Conservation (phyloP, 163 green algal genomes). For the Scenedesmus sp. region DNA sequence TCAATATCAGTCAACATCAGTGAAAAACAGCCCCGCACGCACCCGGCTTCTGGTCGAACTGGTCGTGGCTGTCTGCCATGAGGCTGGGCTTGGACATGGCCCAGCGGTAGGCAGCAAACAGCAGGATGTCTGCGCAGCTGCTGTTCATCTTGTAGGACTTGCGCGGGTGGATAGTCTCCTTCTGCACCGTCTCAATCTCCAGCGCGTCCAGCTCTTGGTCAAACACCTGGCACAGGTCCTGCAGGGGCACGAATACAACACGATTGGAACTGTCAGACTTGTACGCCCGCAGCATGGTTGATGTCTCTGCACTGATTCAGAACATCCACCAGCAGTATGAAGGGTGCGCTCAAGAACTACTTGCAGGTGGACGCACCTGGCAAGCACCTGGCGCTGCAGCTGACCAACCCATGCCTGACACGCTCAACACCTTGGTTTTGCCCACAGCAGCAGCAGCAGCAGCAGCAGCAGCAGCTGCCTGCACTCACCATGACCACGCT, state of each 20-base stretch:
- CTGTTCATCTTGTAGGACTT: slow-evolving; percentile 99
- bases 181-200: slow-evolving; percentile 99
- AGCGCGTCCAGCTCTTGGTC: slow-evolving; percentile 99
- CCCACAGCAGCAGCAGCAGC: not conserved
- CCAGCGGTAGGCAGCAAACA: slow-evolving; percentile 98
- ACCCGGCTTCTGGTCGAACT: slow-evolving; percentile 97
- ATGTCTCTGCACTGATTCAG: no score
- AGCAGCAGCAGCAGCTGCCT: not conserved
- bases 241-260: not conserved
- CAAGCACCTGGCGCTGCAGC: no score
- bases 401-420: no score
- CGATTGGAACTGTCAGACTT: no score
- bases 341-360: no score
- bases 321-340: no score
- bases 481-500: slow-evolving; percentile 91
- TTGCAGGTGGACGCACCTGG: no score
- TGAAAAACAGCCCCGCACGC: not conserved
- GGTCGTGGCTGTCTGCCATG: slow-evolving; percentile 96
- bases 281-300: no score
- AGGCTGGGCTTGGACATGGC: slow-evolving; percentile 96
- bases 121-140: slow-evolving; percentile 95
- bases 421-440: no score
- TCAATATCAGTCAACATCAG: no score
- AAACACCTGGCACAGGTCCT: slow-evolving; percentile 62
- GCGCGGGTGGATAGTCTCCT: slow-evolving; percentile 99